Base-by-base conservation (phyloP, 2,329 filamentous ascomycete genomes). In the Diaporthe humulicola region DNA sequence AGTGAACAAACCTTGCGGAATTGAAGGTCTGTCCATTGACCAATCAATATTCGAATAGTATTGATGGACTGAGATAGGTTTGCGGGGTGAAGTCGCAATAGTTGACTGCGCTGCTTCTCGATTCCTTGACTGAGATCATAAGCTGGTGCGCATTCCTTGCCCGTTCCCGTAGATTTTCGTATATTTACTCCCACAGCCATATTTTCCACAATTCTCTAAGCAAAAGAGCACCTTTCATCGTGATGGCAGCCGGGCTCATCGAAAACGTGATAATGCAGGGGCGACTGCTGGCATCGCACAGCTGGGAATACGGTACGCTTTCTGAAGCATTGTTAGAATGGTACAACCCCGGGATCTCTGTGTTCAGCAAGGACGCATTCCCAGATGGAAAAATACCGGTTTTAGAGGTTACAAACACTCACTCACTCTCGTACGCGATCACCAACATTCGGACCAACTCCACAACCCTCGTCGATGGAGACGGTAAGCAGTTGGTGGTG, bases 371-470 rank as follows among this genome's bases (percentile, higher is more conserved):
- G 38, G 25, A 30, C 22, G 58, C 58, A 14, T 64, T 45, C 5
- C 38, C 58, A 12, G 25, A 30, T 22, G 58, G 58, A 0, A 5
- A 45, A 6, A 45, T 64, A 0, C 58, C 58, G 4, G 17, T 45
- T 30, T 9, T 45, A 19, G 38, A 64, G 25, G 38, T 45, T 25
- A 10, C 14, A 8, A 17, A 30, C 25, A 45, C 19, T 9, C 1
- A 64, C 38, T 64, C 58, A 4, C 58, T 64, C 4, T 45, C n/a
- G 10, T 64, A 64, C 4, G 58, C 58, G 1, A 22, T 22, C 5
- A 25, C 38, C 4, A 28, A 64, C 38, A 64, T 64, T 17, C 25
- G 58, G 25, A 64, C 58, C 19, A 64, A 64, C 58, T 64, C 58
- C 22, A 64, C 58, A 1, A 64, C 38, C 5, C 58, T 64, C 2